A percentile compares a stretch with the other conserved stretches of the same genome.
Conservation (phyloP, 2,329 filamentous ascomycete species). For the Monilinia fructigena region DNA sequence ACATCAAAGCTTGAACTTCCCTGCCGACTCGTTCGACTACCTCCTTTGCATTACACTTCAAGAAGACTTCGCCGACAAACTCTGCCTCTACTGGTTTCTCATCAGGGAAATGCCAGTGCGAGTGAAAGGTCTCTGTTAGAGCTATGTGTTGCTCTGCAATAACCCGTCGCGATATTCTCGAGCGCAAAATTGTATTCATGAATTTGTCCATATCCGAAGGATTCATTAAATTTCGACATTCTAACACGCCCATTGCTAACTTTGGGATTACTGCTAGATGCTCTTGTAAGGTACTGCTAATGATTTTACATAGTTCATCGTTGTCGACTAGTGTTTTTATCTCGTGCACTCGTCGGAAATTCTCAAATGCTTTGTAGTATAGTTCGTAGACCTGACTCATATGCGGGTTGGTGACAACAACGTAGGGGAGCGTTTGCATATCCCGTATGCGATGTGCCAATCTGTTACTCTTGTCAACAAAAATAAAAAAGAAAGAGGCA, state of each 20-base stretch:
- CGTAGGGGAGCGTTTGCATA: conserved; percentile 94
- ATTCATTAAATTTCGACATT: conserved; percentile 81
- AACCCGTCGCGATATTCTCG: conserved; percentile 89
- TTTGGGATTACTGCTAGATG: conserved; percentile 93
- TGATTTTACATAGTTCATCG: conserved; percentile 76
- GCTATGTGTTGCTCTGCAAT: conserved; percentile 97
- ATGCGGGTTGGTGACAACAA: conserved; percentile 92
- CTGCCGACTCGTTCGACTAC: conserved; percentile 81
- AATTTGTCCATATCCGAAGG: conserved; percentile 83
- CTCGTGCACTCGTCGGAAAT: conserved; percentile 78
- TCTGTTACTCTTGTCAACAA: conserved; percentile 46
- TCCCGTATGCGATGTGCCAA: conserved; percentile 93
- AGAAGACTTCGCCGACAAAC: conserved; percentile 92
- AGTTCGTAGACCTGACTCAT: conserved; percentile 94
- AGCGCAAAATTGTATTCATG: conserved; percentile 90
- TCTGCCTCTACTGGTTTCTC: conserved; percentile 62
- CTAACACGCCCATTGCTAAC: conserved; percentile 88
- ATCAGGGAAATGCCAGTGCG: conserved; percentile 83
- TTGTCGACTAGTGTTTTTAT: conserved; percentile 87
- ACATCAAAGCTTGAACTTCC: conserved; percentile 71
- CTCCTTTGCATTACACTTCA: conserved; percentile 87
- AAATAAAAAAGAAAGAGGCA: not conserved
- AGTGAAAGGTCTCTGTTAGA: conserved; percentile 89
- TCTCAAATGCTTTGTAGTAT: conserved; percentile 96
- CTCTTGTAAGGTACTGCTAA: conserved; percentile 76